Percentiles rank a stretch among this genome's conserved stretches.
Evolutionary conservation across 1,284 basidiomycete genomes (phyloP).

Genomic region (Stygiomarasmius scandens): DNA sequence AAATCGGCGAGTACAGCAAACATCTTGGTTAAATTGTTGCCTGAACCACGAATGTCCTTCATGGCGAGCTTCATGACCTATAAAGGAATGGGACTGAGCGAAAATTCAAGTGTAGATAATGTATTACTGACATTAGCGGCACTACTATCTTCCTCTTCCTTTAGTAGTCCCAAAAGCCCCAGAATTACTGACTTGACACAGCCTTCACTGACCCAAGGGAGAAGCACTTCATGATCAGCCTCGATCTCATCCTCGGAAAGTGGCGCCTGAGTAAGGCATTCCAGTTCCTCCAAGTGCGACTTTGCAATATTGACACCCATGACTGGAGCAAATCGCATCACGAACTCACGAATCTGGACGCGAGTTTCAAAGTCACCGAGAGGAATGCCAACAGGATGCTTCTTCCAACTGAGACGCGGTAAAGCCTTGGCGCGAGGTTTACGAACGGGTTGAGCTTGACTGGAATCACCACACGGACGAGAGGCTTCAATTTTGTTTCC

Average conservation of each 20-base stretch:
- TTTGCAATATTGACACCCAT: slow-evolving; percentile 53
- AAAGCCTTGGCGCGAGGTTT: slow-evolving; percentile 30
- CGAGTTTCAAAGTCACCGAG: slow-evolving; percentile 56
- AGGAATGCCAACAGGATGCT: slow-evolving; percentile 46
- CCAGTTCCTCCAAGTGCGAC: slow-evolving; percentile 63
- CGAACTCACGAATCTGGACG: slow-evolving; percentile 73
- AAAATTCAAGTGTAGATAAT: slow-evolving; percentile 4
- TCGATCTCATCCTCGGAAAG: slow-evolving; percentile 36
- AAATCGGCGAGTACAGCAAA: slow-evolving; percentile 58
- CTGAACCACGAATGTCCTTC: slow-evolving; percentile 53
- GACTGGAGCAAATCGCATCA: slow-evolving; percentile 59
- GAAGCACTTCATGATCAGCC: slow-evolving; percentile 42
- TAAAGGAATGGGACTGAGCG: neutral
- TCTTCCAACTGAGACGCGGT: slow-evolving; percentile 51
- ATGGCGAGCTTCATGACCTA: slow-evolving; percentile 49
- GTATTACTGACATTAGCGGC: slow-evolving; percentile 30
- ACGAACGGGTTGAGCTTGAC: slow-evolving; percentile 20
- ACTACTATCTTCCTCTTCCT: slow-evolving; percentile 43
- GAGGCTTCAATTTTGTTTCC: neutral
- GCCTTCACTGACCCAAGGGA: slow-evolving; percentile 63
- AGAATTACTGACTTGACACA: slow-evolving; percentile 64
- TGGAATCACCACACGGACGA: slow-evolving; percentile 4
- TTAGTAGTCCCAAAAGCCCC: slow-evolving; percentile 59
- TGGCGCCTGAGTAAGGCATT: slow-evolving; percentile 43
- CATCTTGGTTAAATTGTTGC: slow-evolving; percentile 60